Evolutionary conservation across 495 filamentous ascomycete genomes (phyloP).

Genomic region (Penicillium tannophilum): DNA sequence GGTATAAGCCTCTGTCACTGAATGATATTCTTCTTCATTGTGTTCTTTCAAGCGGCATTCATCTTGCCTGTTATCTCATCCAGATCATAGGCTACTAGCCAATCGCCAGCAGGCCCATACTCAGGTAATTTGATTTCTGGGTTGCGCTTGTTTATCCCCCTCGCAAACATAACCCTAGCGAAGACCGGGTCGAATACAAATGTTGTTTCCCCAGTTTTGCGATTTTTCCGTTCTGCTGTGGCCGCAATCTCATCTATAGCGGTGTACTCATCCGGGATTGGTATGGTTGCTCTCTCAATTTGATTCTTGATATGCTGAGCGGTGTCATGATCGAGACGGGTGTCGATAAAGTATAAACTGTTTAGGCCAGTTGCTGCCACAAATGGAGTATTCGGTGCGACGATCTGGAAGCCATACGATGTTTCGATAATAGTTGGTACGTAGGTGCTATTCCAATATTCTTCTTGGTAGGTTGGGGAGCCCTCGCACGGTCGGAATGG

Average conservation of each 20-base stretch:
- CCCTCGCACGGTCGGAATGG: conserved; percentile 4
- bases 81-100: conserved; percentile 19
- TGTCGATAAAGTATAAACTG: conserved; percentile 24
- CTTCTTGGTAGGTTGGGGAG: conserved; percentile 11
- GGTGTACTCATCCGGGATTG: conserved; percentile 10
- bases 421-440: conserved; percentile 18
- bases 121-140: conserved; percentile 20
- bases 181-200: conserved; percentile 20
- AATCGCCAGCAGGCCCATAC: conserved; percentile 18
- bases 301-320: conserved; percentile 20
- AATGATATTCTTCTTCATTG: not conserved
- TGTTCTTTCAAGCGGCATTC: not conserved
- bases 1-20: not conserved
- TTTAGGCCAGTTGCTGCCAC: conserved; percentile 14
- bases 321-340: conserved; percentile 16
- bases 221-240: conserved; percentile 16
- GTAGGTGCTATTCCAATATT: conserved; percentile 18
- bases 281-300: conserved; percentile 17
- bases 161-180: conserved; percentile 20
- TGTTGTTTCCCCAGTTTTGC: conserved; percentile 17
- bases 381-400: conserved; percentile 24
- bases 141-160: conserved; percentile 18
- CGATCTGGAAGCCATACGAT: conserved; percentile 14
- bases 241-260: conserved; percentile 19
- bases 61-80: conserved; percentile 1